Evolutionary conservation across 1,284 basidiomycete genomes (phyloP).

Genomic region (Fistulinella staudtii): DNA sequence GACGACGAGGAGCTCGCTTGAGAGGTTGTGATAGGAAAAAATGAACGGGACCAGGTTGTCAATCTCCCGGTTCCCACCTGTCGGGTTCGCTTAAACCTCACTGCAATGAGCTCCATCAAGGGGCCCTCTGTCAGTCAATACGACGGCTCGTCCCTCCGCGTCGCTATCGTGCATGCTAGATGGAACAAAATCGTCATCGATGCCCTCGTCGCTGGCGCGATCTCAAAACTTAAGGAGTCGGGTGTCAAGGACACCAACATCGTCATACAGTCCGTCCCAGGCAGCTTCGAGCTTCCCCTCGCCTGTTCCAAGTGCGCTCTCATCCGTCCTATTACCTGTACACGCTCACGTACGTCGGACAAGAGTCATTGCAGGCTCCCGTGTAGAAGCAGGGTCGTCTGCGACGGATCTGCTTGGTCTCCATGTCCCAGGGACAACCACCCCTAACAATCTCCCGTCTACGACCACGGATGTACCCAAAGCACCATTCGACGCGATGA

Average conservation of each 20-base stretch:
- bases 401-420: constrained; percentile 78
- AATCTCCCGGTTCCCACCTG: too few relatives aligned
- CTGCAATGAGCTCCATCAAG: constrained; percentile 69
- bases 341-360: constrained; percentile 1
- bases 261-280: constrained; percentile 87
- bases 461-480: constrained; percentile 44
- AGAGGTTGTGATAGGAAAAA: not conserved
- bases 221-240: constrained; percentile 72
- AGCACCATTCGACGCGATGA: constrained; percentile 88
- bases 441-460: constrained; percentile 39
- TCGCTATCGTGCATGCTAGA: constrained; percentile 89
- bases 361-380: constrained; percentile 85
- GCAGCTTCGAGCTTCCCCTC: constrained; percentile 90
- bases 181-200: constrained; percentile 91
- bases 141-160: constrained; percentile 76
- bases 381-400: constrained; percentile 69
- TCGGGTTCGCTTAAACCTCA: too few relatives aligned
- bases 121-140: constrained; percentile 61
- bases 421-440: constrained; percentile 39
- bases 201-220: constrained; percentile 74
- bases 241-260: constrained; percentile 92
- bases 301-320: constrained; percentile 70
- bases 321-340: not conserved
- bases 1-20: too few relatives aligned
- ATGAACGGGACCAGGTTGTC: too few relatives aligned